Base-by-base conservation (phyloP, 352 stramenopile species). In the Phytophthora agathidicida region DNA sequence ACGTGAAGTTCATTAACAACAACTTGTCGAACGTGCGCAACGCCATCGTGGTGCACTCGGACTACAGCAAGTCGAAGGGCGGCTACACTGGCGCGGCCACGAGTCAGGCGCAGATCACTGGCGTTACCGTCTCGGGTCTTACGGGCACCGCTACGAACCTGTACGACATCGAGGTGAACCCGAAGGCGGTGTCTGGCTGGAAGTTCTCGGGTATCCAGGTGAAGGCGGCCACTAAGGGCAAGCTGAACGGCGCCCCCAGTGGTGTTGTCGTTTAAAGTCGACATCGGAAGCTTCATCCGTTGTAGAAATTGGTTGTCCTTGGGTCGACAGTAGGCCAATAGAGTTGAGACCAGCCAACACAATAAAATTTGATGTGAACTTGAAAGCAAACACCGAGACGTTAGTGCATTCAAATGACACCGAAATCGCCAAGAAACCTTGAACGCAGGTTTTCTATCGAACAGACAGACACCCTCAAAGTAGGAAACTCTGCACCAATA, bases 161-260 rank as follows among this genome's bases (percentile, higher is more conserved):
- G 14, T 73, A 70, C 54, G 49, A 73, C 41, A 61, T 73, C 27
- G 23, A 56, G 20, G 59, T 33, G 1, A 73, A 70, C 37, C 39
- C 51, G 4, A 50, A 58, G 13, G 64, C 64, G 2, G 64, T 73
- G 30, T 69, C 58, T 7, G 41, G 58, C 59, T 71, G 62, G 62
- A 47, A 41, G 37, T 67, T 71, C 56, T 62, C 50, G 20, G 50
- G 45, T 23, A 55, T 66, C 22, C 36, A 28, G 13, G 49, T 67
- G 24, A 53, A 33, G 20, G 49, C 36, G 16, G 38, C 47, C 10
- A 41, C 42, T 20, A 56, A 55, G 31, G 55, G 62, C 19, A 62
- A 50, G n/a, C 37, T 50, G 22, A 61, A 39, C 7, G 62, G 62
- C 31, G 33, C 46, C 19, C 62, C 62, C 16, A 57, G 27, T 35